Conservation (phyloP, 2,329 filamentous ascomycete species). For the Drechmeria coniospora region DNA sequence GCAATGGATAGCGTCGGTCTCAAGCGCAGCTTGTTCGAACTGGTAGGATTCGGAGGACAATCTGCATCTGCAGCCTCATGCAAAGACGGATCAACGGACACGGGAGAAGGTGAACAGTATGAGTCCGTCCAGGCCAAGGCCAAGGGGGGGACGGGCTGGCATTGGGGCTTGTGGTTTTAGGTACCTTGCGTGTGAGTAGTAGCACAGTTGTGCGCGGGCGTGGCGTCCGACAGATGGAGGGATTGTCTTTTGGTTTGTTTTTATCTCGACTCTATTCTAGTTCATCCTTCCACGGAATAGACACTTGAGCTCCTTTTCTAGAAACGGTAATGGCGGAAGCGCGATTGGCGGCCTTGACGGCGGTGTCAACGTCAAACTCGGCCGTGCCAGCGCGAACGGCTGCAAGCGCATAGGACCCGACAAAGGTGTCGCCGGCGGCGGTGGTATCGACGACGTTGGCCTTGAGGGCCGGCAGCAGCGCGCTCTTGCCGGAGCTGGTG, state of each 20-base stretch:
- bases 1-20: no score
- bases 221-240: background rate
- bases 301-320: constrained; percentile 25
- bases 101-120: background rate
- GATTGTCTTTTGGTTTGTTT: constrained; percentile 6
- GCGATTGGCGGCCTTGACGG: constrained; percentile 37
- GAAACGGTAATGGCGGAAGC: constrained; percentile 27
- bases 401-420: constrained; percentile 69
- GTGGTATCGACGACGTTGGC: constrained; percentile 81
- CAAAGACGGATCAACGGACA: no score
- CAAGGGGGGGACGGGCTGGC: constrained; percentile 11
- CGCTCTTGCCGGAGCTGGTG: constrained; percentile 24
- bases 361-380: constrained; percentile 38
- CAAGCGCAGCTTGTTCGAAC: no score
- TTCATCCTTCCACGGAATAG: constrained; percentile 29
- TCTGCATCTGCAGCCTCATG: constrained; percentile 4
- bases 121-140: background rate
- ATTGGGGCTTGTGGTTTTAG: constrained; percentile 15
- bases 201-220: background rate
- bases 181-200: background rate
- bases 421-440: constrained; percentile 87
- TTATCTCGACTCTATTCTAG: constrained; percentile 12
- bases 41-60: no score
- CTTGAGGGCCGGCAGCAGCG: constrained; percentile 47
- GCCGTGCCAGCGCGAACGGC: constrained; percentile 34